Conservation (phyloP, 1,139 yeast species). For the Magnusiomyces sp. region DNA sequence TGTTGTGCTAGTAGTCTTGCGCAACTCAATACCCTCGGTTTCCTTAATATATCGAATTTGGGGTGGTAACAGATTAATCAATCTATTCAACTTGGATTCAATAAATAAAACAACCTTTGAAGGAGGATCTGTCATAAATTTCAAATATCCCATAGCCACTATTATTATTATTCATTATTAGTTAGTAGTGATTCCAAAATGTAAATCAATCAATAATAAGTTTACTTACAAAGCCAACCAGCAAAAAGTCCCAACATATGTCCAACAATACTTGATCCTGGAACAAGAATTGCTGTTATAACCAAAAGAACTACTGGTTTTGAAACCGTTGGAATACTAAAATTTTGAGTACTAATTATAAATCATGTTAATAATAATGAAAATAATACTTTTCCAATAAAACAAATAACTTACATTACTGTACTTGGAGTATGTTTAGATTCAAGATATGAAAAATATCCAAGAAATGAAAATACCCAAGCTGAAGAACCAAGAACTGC, state of each 20-base stretch:
- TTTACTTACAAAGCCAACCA: slow-evolving; percentile 39
- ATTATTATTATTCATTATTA: neutral
- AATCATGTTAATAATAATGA: too few species aligned
- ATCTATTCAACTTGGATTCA: slow-evolving; percentile 45
- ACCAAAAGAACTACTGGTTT: slow-evolving; percentile 52
- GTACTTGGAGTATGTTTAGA: slow-evolving; percentile 43
- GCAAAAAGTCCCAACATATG: slow-evolving; percentile 48
- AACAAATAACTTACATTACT: slow-evolving; percentile 22
- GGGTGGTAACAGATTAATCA: slow-evolving; percentile 47
- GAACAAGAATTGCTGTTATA: slow-evolving; percentile 41
- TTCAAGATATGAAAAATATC: slow-evolving; percentile 56
- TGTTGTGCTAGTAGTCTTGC: slow-evolving; percentile 22
- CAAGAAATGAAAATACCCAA: slow-evolving; percentile 64
- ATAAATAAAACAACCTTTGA: slow-evolving; percentile 55
- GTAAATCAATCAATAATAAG: too few species aligned
- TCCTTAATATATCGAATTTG: slow-evolving; percentile 50
- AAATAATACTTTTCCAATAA: too few species aligned
- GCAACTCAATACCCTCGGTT: slow-evolving; percentile 41
- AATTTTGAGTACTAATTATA: slow-evolving; percentile 15
- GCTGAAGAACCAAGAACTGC: slow-evolving; percentile 64
- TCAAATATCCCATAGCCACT: slow-evolving; percentile 50
- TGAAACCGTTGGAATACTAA: slow-evolving; percentile 50
- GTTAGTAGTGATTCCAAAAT: too few species aligned
- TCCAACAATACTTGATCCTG: slow-evolving; percentile 65
- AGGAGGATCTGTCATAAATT: slow-evolving; percentile 53